Evolutionary conservation across 179 eudicot species (phyloP).

Genomic region (Nepenthes alata): DNA sequence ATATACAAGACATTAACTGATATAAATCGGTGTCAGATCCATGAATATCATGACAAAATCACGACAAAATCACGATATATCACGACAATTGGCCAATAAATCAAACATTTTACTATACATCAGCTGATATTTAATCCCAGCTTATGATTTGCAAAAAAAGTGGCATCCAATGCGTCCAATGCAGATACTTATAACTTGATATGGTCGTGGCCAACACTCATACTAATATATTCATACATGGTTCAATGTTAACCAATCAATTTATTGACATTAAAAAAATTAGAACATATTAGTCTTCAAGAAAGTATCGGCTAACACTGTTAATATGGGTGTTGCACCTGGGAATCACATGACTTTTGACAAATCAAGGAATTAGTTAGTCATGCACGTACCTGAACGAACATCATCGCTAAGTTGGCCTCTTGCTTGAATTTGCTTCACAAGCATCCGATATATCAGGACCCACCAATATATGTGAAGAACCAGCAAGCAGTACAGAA

Average conservation of each 20-base stretch:
- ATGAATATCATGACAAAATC: too few relatives aligned
- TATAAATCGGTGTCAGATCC: too few relatives aligned
- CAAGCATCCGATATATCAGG: conserved; percentile 88
- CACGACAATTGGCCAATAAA: too few relatives aligned
- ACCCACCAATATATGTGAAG: conserved; percentile 97
- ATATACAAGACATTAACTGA: too few relatives aligned
- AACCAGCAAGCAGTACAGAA: conserved; percentile 67
- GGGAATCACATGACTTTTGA: not conserved
- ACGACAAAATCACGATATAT: too few relatives aligned
- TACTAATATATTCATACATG: too few relatives aligned
- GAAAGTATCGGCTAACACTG: not conserved
- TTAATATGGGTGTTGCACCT: not conserved
- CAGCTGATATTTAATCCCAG: too few relatives aligned
- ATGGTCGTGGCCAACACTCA: too few relatives aligned
- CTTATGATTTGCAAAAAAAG: not conserved
- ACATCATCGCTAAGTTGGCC: conserved; percentile 91
- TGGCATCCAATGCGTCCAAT: too few relatives aligned
- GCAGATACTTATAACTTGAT: too few relatives aligned
- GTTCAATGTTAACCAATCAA: too few relatives aligned
- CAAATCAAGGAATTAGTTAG: not conserved
- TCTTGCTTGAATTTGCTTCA: conserved; percentile 80
- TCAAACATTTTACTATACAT: too few relatives aligned
- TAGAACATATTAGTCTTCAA: not conserved
- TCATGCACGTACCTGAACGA: conserved; percentile 84
- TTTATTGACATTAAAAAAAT: not conserved